These are phyloP conservation scores for Penstemon newberryi DNA, from an alignment of 257 asterid species.

Conservation along the genomic window DNA sequence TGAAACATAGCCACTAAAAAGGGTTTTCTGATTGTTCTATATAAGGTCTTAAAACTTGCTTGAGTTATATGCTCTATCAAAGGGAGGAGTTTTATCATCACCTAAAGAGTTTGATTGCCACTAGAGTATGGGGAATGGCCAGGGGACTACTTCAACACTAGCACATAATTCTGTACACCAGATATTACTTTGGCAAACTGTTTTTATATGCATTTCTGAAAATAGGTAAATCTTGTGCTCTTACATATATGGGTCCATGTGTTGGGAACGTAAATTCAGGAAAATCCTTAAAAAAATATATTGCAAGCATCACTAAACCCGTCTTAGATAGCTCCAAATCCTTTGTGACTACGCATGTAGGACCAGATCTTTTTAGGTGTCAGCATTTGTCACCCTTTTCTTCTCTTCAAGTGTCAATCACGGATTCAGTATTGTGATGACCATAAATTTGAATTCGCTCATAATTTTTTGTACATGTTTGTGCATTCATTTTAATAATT, in stretches of 20 bases:
- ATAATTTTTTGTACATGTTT: neutral
- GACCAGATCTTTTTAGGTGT: constrained; percentile 1
- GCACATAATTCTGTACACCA: neutral
- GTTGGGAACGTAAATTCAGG: neutral
- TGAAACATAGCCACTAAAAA: neutral
- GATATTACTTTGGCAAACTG: neutral
- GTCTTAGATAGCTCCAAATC: neutral
- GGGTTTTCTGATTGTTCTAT: neutral
- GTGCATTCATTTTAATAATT: neutral
- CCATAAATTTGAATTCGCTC: neutral
- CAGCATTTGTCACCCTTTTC: neutral
- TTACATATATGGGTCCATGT: neutral
- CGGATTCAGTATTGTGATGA: neutral
- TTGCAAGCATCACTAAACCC: neutral
- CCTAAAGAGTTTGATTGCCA: neutral
- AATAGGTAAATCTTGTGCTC: neutral
- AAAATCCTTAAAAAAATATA: neutral
- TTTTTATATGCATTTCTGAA: too few relatives aligned
- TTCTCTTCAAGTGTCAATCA: neutral
- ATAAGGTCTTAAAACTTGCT: neutral
- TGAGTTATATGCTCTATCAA: neutral
- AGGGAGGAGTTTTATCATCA: neutral
- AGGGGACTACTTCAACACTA: neutral
- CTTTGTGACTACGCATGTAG: constrained; percentile 3
- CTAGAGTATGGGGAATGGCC: neutral